These are phyloP conservation scores for Plectosphaerella cucumerina DNA, from an alignment of 2,329 filamentous ascomycete species.

Conservation along the genomic window DNA sequence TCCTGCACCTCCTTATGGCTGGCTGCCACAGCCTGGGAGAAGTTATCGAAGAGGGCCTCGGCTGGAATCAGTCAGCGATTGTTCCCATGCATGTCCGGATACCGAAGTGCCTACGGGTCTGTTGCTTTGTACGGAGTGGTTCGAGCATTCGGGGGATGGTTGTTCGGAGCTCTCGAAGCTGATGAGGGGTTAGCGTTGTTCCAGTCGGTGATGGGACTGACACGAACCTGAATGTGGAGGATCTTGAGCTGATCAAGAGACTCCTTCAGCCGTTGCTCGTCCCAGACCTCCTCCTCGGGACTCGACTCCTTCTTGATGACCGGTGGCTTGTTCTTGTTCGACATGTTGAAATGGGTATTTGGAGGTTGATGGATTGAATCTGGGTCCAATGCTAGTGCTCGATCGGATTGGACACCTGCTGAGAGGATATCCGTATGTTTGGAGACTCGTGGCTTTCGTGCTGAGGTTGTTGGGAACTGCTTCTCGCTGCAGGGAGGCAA, in stretches of 20 bases:
- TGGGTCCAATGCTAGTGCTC: no score
- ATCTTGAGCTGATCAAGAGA: slow-evolving; percentile 47
- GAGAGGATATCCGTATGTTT: no score
- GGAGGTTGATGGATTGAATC: no score
- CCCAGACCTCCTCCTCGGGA: slow-evolving; percentile 28
- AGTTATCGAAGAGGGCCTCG: slow-evolving; percentile 41
- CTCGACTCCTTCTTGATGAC: background rate
- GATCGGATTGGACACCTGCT: no score
- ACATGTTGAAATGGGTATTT: background rate
- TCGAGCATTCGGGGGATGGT: slow-evolving; percentile 47
- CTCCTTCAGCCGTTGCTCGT: slow-evolving; percentile 46
- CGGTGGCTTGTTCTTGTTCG: background rate
- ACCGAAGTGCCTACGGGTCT: slow-evolving; percentile 40
- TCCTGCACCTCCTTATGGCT: slow-evolving; percentile 48
- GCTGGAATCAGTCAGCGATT: slow-evolving; percentile 29
- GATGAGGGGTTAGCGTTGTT: background rate
- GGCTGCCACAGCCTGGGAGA: slow-evolving; percentile 41
- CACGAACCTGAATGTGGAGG: slow-evolving; percentile 48
- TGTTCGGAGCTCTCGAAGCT: slow-evolving; percentile 44
- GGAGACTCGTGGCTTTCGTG: no score
- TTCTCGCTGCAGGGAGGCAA: no score
- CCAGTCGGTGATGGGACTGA: no score
- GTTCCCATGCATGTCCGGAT: background rate
- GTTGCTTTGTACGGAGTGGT: slow-evolving; percentile 44
- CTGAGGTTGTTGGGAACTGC: no score